A percentile compares a stretch with the other conserved stretches of the same genome.
phyloP scores from a whole-genome alignment of 1,139 yeast species.

The Oligophagozyma castellii region DNA sequence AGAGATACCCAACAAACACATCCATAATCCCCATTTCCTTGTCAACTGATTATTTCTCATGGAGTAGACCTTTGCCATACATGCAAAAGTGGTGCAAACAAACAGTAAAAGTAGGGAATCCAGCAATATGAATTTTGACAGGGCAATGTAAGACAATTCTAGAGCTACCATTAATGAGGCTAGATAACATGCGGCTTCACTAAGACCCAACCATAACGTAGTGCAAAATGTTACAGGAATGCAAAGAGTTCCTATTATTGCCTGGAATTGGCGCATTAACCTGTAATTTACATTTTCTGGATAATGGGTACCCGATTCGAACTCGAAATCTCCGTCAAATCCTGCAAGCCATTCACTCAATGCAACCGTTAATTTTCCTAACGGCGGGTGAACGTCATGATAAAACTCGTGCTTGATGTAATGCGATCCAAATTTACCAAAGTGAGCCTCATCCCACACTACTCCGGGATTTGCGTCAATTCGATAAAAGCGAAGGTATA shows the following conservation, averaged over 20 bases:
- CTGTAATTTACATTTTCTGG: constrained; percentile 43
- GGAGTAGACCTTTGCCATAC: constrained; percentile 42
- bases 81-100: constrained; percentile 47
- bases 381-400: constrained; percentile 97
- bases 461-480: constrained; percentile 55
- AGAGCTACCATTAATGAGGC: constrained; percentile 46
- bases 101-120: constrained; percentile 65
- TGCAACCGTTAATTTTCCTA: constrained; percentile 73
- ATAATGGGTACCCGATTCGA: constrained; percentile 45
- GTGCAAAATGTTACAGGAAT: constrained; percentile 55
- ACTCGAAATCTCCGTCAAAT: constrained; percentile 50
- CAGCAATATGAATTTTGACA: constrained; percentile 56
- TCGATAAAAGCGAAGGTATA: constrained; percentile 51
- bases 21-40: constrained; percentile 38
- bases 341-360: constrained; percentile 55
- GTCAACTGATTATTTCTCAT: constrained; percentile 34
- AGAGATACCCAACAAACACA: constrained; percentile 56
- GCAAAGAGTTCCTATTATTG: constrained; percentile 46
- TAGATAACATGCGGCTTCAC: constrained; percentile 35
- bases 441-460: constrained; percentile 96
- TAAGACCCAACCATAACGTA: constrained; percentile 35
- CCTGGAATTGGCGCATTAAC: constrained; percentile 54
- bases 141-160: constrained; percentile 51
- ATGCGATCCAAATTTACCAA: constrained; percentile 90
- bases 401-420: constrained; percentile 86